Percentiles rank a stretch among this genome's conserved stretches.
These are phyloP conservation scores for Geranium rotundifolium DNA, from an alignment of 345 rosid genomes.

Conservation along the genomic window DNA sequence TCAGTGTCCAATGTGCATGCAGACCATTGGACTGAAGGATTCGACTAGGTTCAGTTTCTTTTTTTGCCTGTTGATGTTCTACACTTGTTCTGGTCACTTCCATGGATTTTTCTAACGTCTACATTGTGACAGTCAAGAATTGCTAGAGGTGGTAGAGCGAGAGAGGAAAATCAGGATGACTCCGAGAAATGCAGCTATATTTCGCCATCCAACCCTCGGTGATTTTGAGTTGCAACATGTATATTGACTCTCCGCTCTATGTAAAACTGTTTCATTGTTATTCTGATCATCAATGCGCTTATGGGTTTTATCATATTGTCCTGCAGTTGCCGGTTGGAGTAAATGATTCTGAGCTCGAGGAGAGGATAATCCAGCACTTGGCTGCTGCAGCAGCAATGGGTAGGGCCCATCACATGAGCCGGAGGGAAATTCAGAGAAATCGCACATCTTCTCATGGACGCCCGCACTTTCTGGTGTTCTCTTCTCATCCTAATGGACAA, in stretches of 20 bases:
- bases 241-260: conserved; percentile 9
- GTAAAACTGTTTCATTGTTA: not conserved
- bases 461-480: conserved; percentile 67
- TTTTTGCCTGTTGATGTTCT: not conserved
- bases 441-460: conserved; percentile 64
- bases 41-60: conserved; percentile 46
- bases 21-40: conserved; percentile 80
- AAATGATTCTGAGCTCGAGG: conserved; percentile 86
- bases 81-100: not conserved
- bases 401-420: conserved; percentile 57
- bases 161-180: conserved; percentile 75
- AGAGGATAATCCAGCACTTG: conserved; percentile 86
- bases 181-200: conserved; percentile 73
- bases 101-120: not conserved
- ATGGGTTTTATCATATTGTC: not conserved
- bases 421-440: conserved; percentile 79
- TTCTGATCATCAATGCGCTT: too few relatives aligned
- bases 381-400: conserved; percentile 99
- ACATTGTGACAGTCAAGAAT: conserved; percentile 59
- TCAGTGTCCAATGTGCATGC: conserved; percentile 99
- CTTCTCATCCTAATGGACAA: conserved; percentile 46
- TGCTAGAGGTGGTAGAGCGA: conserved; percentile 77
- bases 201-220: conserved; percentile 89
- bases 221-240: conserved; percentile 94
- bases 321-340: conserved; percentile 65